Evolutionary conservation across 345 rosid species (phyloP).

Genomic region (Eucalyptus sideroxylon): DNA sequence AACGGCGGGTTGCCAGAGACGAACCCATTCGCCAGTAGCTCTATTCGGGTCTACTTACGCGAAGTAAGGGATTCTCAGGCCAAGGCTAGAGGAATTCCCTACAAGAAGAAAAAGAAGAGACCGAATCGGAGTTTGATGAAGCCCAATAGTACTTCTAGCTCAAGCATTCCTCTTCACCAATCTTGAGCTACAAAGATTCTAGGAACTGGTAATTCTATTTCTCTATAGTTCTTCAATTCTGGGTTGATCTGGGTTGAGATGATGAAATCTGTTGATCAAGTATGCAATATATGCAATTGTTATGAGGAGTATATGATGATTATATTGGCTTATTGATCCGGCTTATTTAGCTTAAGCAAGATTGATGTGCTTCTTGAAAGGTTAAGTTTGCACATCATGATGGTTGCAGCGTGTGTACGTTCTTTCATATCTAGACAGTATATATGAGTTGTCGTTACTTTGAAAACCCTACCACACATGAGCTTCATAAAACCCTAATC

Average conservation of each 20-base stretch:
- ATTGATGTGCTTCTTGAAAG: neutral
- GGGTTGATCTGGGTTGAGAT: neutral
- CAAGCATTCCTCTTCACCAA: slow-evolving; percentile 31
- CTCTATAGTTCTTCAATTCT: neutral
- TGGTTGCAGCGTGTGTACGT: neutral
- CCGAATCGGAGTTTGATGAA: slow-evolving; percentile 27
- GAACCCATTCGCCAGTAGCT: slow-evolving; percentile 74
- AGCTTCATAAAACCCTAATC: slow-evolving; percentile 34
- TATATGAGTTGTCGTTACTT: neutral
- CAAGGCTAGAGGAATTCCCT: slow-evolving; percentile 79
- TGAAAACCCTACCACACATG: slow-evolving; percentile 15
- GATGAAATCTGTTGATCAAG: neutral
- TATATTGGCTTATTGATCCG: neutral
- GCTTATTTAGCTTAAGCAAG: neutral
- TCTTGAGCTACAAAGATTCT: neutral
- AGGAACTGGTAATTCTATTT: neutral
- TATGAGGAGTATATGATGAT: neutral
- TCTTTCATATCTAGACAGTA: neutral
- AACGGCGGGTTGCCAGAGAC: slow-evolving; percentile 75
- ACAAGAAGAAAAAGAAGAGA: slow-evolving; percentile 86
- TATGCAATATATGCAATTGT: neutral
- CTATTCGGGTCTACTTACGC: slow-evolving; percentile 53
- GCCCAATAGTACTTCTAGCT: slow-evolving; percentile 10
- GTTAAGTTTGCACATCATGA: neutral
- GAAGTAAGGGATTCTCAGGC: slow-evolving; percentile 86